These are phyloP conservation scores for Aureobasidium musti DNA, from an alignment of 2,329 filamentous ascomycete genomes.

Conservation along the genomic window DNA sequence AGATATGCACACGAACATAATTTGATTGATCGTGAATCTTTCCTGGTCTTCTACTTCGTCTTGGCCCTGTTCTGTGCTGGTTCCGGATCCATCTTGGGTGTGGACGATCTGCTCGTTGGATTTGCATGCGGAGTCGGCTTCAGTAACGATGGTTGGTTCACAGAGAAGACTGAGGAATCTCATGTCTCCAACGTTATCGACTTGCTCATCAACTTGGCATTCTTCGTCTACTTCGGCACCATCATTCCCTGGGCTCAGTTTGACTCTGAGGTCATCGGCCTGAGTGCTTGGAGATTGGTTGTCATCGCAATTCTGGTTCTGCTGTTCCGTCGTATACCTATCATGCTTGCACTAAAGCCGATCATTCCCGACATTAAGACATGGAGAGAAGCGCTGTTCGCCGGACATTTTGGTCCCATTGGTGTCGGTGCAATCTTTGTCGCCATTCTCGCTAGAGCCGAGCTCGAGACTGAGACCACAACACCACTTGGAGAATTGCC, in stretches of 20 bases:
- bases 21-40: slow-evolving; percentile 92
- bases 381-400: slow-evolving; percentile 95
- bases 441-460: slow-evolving; percentile 88
- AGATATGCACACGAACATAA: slow-evolving; percentile 81
- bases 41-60: slow-evolving; percentile 98
- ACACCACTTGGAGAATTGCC: slow-evolving; percentile 70
- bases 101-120: slow-evolving; percentile 92
- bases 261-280: slow-evolving; percentile 71
- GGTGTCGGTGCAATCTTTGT: slow-evolving; percentile 96
- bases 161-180: slow-evolving; percentile 95
- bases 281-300: slow-evolving; percentile 86
- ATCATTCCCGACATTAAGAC: slow-evolving; percentile 96
- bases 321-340: slow-evolving; percentile 90
- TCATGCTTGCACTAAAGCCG: slow-evolving; percentile 90
- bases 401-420: slow-evolving; percentile 96
- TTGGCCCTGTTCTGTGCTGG: slow-evolving; percentile 94
- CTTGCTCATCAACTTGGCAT: slow-evolving; percentile 91
- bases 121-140: slow-evolving; percentile 98
- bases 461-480: slow-evolving; percentile 74
- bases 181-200: slow-evolving; percentile 99
- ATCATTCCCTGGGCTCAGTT: slow-evolving; percentile 96
- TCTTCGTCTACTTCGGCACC: slow-evolving; percentile 96
- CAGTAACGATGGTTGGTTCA: slow-evolving; percentile 99
- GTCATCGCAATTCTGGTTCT: slow-evolving; percentile 92
- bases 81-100: slow-evolving; percentile 83